Base-by-base conservation (phyloP, 129 eudicot genomes). In the Mikania micrantha region DNA sequence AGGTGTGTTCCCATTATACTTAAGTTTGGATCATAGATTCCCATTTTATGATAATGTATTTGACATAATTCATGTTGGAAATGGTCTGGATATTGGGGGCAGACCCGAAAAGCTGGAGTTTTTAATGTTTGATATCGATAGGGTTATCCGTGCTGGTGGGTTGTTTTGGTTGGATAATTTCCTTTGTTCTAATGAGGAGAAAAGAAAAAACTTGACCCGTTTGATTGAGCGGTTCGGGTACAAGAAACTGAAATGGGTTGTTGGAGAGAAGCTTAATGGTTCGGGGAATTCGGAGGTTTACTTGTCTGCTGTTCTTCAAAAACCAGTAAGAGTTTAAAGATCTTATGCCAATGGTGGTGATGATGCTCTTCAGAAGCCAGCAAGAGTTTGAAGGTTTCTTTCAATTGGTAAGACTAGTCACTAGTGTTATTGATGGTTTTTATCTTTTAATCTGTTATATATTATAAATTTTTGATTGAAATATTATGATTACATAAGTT, bases 111-210 rank as follows among this genome's bases (percentile, higher is more conserved):
- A 89, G 59, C 59, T 89, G 52, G 99, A 94, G 85, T 90, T 94
- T 70, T 73, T 94, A 73, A 83, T 94, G 95, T 90, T 94, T 79
- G 99, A 94, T 59, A 83, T 94, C 1, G 99, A 94, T 76, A 79
- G 99, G 61, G 79, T 89, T 27, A 65, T 94, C 53, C 82, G 93
- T 66, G 93, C 88, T 16, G 97, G 97, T 2, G 99, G 99, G 52
- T 77, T 94, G 86, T 81, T 89, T 73, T 94, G 99, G 97, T 77
- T 94, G 80, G 99, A 94, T 53, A 94, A 94, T 64, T 94, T 80
- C 35, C 84, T 81, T 74, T 94, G 93, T 80, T 78, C 99, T 2
- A 86, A 72, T 85, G 99, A 94, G 22, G 97, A 94, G 12, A 94
- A 94, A 85, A 89, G 80, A 45, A 74, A 64, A 64, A 86, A 75